A percentile compares a stretch with the other conserved stretches of the same genome.
phyloP scores from a whole-genome alignment of 441 rosid genomes.

The Bruguiera hainesii region DNA sequence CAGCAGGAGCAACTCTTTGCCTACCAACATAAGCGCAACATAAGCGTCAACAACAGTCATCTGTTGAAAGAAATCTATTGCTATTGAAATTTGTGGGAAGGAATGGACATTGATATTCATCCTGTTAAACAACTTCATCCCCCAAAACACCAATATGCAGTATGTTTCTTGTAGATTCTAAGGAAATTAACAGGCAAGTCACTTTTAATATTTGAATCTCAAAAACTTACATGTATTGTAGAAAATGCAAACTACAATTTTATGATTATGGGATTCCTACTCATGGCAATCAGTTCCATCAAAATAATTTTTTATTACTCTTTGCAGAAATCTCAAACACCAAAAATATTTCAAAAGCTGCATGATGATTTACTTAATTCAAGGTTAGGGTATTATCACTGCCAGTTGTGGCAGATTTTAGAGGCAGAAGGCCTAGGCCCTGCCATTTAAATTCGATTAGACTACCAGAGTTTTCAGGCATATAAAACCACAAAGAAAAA shows the following conservation, averaged over 20 bases:
- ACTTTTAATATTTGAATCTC: too few species aligned
- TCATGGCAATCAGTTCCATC: too few species aligned
- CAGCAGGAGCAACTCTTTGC: conserved; percentile 54
- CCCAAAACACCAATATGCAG: too few species aligned
- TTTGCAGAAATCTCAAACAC: background rate
- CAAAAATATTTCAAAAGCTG: background rate
- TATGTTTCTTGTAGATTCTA: too few species aligned
- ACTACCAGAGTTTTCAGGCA: background rate
- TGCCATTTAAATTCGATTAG: conserved; percentile 32
- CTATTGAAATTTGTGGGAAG: background rate
- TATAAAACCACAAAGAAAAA: background rate
- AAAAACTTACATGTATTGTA: too few species aligned
- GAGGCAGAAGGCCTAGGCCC: conserved; percentile 55
- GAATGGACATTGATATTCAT: background rate
- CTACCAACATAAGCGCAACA: conserved; percentile 62
- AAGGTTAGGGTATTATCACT: too few species aligned
- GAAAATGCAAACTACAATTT: too few species aligned
- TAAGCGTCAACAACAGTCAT: conserved; percentile 85
- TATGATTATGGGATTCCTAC: too few species aligned
- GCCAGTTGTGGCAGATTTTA: background rate
- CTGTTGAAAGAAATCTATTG: conserved; percentile 32
- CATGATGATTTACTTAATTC: background rate
- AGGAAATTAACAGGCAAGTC: too few species aligned
- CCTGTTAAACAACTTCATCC: background rate
- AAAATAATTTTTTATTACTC: too few species aligned